Conservation (phyloP, 768 basidiomycete species). For the Lyophyllum atratum region DNA sequence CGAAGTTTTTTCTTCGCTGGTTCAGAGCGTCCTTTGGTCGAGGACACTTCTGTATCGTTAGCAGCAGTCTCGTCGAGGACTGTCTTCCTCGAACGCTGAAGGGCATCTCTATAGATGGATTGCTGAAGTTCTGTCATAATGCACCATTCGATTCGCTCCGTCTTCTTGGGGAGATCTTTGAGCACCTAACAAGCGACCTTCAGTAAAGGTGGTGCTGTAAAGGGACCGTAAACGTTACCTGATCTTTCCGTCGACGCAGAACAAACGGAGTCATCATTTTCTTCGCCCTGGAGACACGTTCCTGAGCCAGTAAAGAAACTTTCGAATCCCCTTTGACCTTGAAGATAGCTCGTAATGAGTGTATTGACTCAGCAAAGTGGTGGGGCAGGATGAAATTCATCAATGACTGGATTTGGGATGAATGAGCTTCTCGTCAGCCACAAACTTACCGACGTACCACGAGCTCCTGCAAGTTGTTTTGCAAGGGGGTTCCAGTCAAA, state of each 20-base stretch:
- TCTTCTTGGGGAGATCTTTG: slow-evolving; percentile 90
- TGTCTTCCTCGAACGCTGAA: slow-evolving; percentile 83
- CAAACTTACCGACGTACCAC: slow-evolving; percentile 54
- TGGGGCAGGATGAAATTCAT: slow-evolving; percentile 98
- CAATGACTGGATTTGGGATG: slow-evolving; percentile 67
- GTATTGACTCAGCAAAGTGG: slow-evolving; percentile 78
- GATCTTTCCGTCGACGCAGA: slow-evolving; percentile 93
- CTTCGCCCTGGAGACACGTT: slow-evolving; percentile 93
- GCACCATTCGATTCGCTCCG: slow-evolving; percentile 94
- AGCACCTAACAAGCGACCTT: slow-evolving; percentile 61
- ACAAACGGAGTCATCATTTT: slow-evolving; percentile 99
- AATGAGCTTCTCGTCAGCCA: slow-evolving; percentile 3
- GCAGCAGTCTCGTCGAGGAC: slow-evolving; percentile 52
- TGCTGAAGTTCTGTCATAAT: slow-evolving; percentile 85
- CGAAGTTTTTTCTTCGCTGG: slow-evolving; percentile 48
- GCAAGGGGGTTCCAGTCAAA: slow-evolving; percentile 93
- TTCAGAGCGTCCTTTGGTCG: slow-evolving; percentile 26
- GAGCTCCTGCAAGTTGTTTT: slow-evolving; percentile 88
- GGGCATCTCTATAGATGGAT: slow-evolving; percentile 81
- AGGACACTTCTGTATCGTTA: slow-evolving; percentile 23
- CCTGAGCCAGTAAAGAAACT: slow-evolving; percentile 84
- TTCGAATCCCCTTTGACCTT: slow-evolving; percentile 95
- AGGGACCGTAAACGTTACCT: slow-evolving; percentile 42
- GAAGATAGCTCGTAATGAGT: slow-evolving; percentile 89
- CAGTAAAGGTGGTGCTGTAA: not conserved